Evolutionary conservation across 495 filamentous ascomycete genomes (phyloP).

Genomic region (Hypoxylon crocopeplum): DNA sequence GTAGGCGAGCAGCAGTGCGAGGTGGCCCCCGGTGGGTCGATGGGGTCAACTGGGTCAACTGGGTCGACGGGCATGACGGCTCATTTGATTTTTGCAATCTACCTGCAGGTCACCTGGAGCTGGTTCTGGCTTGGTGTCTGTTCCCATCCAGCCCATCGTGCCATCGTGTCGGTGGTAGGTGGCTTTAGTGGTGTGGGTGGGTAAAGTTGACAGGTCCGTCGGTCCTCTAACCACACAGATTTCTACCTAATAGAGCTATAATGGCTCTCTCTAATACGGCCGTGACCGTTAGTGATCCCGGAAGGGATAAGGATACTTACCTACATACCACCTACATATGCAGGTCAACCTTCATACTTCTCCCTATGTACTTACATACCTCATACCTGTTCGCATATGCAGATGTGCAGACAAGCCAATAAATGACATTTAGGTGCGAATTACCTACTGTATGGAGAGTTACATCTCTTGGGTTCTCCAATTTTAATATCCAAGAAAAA

Average conservation of each 20-base stretch:
- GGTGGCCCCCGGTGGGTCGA: slow-evolving; percentile 25
- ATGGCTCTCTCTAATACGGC: slow-evolving; percentile 16
- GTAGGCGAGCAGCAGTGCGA: background rate
- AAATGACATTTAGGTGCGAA: slow-evolving; percentile 15
- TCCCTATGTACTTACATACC: slow-evolving; percentile 7
- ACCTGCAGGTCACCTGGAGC: slow-evolving; percentile 27
- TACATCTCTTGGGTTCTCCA: slow-evolving; percentile 34
- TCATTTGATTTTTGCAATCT: slow-evolving; percentile 32
- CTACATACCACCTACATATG: slow-evolving; percentile 17
- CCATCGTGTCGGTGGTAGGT: slow-evolving; percentile 28
- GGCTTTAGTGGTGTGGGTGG: slow-evolving; percentile 24
- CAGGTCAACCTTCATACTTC: slow-evolving; percentile 13
- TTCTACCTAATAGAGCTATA: slow-evolving; percentile 13
- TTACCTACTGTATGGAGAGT: slow-evolving; percentile 36
- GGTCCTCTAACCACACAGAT: slow-evolving; percentile 8
- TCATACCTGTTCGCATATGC: slow-evolving; percentile 21
- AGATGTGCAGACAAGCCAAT: slow-evolving; percentile 25
- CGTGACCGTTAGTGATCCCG: slow-evolving; percentile 22
- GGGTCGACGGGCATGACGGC: slow-evolving; percentile 28
- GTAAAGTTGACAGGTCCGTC: slow-evolving; percentile 14
- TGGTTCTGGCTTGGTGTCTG: slow-evolving; percentile 23
- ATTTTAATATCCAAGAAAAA: slow-evolving; percentile 40
- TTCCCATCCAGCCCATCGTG: slow-evolving; percentile 19
- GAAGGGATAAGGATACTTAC: slow-evolving; percentile 25
- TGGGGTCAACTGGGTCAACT: too few species aligned